These are phyloP conservation scores for Cytidiella melzeri DNA, from an alignment of 768 basidiomycete species.

Conservation along the genomic window DNA sequence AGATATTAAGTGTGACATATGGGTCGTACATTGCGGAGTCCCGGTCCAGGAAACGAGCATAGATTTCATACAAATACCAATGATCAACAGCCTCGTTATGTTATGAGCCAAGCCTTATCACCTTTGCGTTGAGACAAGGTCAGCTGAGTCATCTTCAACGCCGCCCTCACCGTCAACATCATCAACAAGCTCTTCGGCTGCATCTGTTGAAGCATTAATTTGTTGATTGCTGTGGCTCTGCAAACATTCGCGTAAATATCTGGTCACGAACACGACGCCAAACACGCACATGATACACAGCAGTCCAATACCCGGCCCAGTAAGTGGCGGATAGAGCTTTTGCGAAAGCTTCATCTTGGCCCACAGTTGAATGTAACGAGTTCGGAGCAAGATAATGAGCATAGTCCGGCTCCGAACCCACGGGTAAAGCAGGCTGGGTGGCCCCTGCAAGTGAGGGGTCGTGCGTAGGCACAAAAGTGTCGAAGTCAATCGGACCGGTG, in stretches of 20 bases:
- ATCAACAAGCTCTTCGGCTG: too few species aligned
- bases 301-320: conserved; percentile 86
- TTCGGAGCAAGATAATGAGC: conserved; percentile 25
- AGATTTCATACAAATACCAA: too few species aligned
- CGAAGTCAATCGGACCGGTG: conserved; percentile 61
- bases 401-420: conserved; percentile 19
- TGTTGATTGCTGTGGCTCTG: conserved; percentile 13
- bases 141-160: conserved; percentile 24
- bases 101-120: too few species aligned
- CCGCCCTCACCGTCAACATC: conserved; percentile 18
- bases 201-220: too few species aligned
- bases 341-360: conserved; percentile 70
- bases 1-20: background rate
- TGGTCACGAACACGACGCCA: background rate
- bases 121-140: too few species aligned
- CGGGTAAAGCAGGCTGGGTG: conserved; percentile 10
- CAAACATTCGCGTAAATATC: background rate
- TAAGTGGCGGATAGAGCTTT: conserved; percentile 77
- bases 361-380: conserved; percentile 29
- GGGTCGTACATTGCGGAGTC: too few species aligned
- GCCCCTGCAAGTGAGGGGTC: conserved; percentile 51
- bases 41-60: too few species aligned
- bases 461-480: conserved; percentile 65
- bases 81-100: too few species aligned
- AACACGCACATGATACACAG: conserved; percentile 66